Base-by-base conservation (phyloP, 2,329 filamentous ascomycete genomes). In the Aspergillus sp. region DNA sequence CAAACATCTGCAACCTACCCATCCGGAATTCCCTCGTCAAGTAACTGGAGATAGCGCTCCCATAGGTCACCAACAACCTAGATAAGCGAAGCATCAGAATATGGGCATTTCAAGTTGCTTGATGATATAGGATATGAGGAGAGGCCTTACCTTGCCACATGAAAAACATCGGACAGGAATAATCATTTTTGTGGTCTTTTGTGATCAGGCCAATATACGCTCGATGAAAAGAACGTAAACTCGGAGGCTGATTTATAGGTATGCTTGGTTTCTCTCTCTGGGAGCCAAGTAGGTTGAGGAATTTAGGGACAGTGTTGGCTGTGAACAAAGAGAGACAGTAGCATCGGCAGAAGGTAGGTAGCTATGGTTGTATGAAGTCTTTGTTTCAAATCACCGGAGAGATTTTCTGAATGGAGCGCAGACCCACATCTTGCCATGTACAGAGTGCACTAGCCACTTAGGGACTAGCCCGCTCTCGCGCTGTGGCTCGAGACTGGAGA, bases 161-260 rank as follows among this genome's bases (percentile, higher is more conserved):
- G 95, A 98, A 80, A 99, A 99, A 82, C 95, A 99, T 69, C 95
- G 92, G 67, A 99, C 91, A 2, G 95, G 95, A 69, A 99, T 98
- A 79, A 99, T 99, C 95, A 99, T 99, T 54, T 60, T 56, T 55
- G 32, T 54, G 49, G 42, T 18, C 6, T 42, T 49, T 58, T 26
- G 20, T 47, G 10, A 14, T n/a, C 29, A 22, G 50, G 29, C 47
- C 53, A 47, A 52, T 50, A 56, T 50, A 12, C 11, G 18, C 24
- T 51, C 24, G 49, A 22, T 12, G 31, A 51, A 22, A 18, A 16
- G n/a, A 16, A 6, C 7, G 49, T 26, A 20, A 6, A 31, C n/a
- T 31, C 6, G 3, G 31, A 42, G 14, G 36, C 6, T n/a, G 16
- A 42, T 42, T 42, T n/a, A 6, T n/a, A 4, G 36, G 16, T 7